phyloP scores from a whole-genome alignment of 495 filamentous ascomycete genomes.

The Xeromyces bisporus region DNA sequence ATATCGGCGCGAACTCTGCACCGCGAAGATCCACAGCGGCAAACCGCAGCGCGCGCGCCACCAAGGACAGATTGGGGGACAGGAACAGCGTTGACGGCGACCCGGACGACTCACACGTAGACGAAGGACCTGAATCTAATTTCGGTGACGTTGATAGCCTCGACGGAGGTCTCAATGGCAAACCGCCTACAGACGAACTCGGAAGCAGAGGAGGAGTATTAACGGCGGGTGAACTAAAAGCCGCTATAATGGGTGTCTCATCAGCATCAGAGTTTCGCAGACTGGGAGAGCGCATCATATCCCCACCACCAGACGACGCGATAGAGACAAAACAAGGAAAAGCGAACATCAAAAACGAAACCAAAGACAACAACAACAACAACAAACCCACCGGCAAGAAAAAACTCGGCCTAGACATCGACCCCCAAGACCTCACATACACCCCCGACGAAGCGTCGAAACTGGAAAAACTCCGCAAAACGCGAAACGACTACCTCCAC shows the following conservation, averaged over 20 bases:
- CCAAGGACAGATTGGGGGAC: conserved; percentile 2
- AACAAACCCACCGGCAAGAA: conserved; percentile 58
- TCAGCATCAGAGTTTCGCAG: conserved; percentile 37
- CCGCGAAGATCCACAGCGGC: neutral
- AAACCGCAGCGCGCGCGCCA: neutral
- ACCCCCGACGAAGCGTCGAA: conserved; percentile 23
- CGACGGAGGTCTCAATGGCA: no score
- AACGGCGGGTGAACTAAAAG: conserved; percentile 39
- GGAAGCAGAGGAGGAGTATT: conserved; percentile 41
- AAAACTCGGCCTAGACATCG: conserved; percentile 40
- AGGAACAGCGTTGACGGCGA: conserved; percentile 6
- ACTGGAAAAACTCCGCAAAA: conserved; percentile 25
- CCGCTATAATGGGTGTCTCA: conserved; percentile 28
- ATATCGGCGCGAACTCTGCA: conserved; percentile 3
- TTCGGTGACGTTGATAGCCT: conserved; percentile 10
- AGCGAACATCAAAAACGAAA: neutral
- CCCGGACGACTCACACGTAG: conserved; percentile 5
- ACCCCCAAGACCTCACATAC: conserved; percentile 18
- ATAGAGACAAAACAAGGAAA: conserved; percentile 2
- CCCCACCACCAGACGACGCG: conserved; percentile 18
- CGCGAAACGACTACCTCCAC: conserved; percentile 20
- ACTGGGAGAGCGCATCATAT: conserved; percentile 37
- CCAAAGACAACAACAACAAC: conserved; percentile 3
- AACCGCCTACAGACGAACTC: conserved; percentile 25
- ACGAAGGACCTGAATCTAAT: conserved; percentile 5